phyloP scores from a whole-genome alignment of 345 rosid species.

The Populus nigra region DNA sequence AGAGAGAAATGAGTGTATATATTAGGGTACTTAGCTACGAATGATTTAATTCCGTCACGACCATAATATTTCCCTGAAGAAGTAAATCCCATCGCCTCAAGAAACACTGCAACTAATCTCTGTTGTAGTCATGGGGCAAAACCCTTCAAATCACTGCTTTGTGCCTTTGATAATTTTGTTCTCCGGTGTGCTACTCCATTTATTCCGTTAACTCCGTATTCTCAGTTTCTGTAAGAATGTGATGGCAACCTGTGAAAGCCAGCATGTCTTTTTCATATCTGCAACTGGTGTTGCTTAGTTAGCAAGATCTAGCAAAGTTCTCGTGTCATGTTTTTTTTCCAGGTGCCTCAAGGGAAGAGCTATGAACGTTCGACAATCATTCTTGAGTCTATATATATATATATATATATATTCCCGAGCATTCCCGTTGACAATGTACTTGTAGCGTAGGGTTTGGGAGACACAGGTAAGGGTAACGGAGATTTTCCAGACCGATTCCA shows the following conservation, averaged over 20 bases:
- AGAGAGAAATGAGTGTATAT: constrained; percentile 46
- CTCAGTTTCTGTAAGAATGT: constrained; percentile 51
- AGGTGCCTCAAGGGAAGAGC: constrained; percentile 74
- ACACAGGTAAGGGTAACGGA: too few relatives aligned
- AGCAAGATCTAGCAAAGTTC: not conserved
- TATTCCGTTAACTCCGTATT: constrained; percentile 36
- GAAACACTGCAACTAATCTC: constrained; percentile 51
- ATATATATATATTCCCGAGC: too few relatives aligned
- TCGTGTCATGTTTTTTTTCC: not conserved
- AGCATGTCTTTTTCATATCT: constrained; percentile 88
- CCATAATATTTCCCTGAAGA: constrained; percentile 66
- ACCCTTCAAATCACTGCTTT: constrained; percentile 41
- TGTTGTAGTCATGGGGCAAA: constrained; percentile 73
- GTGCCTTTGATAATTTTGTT: constrained; percentile 40
- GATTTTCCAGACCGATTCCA: too few relatives aligned
- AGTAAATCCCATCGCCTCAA: constrained; percentile 65
- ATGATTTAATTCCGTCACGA: constrained; percentile 38
- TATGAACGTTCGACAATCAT: constrained; percentile 38
- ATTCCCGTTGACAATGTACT: too few relatives aligned
- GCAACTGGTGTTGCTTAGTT: constrained; percentile 7
- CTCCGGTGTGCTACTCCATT: constrained; percentile 55
- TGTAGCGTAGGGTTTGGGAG: too few relatives aligned
- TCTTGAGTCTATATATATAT: constrained; percentile 42
- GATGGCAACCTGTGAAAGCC: constrained; percentile 74
- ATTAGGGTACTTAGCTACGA: constrained; percentile 52